These are phyloP conservation scores for Xylaria sp. DNA, from an alignment of 2,329 filamentous ascomycete genomes.

Conservation along the genomic window DNA sequence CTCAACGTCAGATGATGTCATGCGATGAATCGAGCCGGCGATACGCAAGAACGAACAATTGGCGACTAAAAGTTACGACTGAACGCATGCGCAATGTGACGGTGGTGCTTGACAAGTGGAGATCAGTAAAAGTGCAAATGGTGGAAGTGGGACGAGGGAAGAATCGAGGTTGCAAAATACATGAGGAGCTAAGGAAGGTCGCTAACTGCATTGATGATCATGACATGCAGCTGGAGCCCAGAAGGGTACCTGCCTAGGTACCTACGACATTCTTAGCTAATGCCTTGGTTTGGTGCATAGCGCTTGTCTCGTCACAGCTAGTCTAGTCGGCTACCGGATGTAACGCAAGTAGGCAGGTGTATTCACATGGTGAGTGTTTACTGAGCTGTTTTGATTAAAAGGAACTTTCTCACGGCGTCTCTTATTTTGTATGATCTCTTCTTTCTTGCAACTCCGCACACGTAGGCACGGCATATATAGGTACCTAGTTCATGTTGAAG, in stretches of 20 bases:
- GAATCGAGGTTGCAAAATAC: background rate
- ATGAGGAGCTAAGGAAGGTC: background rate
- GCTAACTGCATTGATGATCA: constrained; percentile 14
- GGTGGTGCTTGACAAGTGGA: background rate
- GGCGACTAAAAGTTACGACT: background rate
- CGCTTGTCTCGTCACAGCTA: background rate
- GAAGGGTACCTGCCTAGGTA: background rate
- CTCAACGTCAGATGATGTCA: constrained; percentile 1
- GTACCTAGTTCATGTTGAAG: too few species aligned
- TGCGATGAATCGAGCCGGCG: constrained; percentile 9
- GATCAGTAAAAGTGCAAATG: background rate
- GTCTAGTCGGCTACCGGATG: too few species aligned
- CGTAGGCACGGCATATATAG: too few species aligned
- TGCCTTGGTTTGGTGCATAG: background rate
- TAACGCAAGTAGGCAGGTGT: too few species aligned
- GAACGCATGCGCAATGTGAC: background rate
- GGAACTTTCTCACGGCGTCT: too few species aligned
- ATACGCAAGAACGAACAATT: constrained; percentile 2
- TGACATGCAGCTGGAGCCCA: background rate
- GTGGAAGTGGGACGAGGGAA: constrained; percentile 1
- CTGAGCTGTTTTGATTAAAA: too few species aligned
- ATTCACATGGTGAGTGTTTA: too few species aligned
- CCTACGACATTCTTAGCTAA: background rate
- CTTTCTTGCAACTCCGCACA: too few species aligned
- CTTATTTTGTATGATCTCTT: too few species aligned